Evolutionary conservation across 495 filamentous ascomycete species (phyloP), one percentile per base, ranked within the genome.

Genomic region (Aspergillus asperescens): DNA sequence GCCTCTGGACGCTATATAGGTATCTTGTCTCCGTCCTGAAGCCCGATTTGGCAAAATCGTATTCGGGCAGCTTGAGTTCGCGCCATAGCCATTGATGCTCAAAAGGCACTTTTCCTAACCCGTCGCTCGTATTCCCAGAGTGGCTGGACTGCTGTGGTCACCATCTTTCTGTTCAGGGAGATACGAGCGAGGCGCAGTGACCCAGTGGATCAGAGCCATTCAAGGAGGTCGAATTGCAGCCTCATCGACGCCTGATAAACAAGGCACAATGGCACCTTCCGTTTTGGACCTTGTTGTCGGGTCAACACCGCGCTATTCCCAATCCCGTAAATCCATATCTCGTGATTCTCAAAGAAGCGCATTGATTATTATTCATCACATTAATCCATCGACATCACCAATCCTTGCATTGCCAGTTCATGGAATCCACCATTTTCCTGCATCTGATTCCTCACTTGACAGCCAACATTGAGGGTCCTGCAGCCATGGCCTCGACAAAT

Each of bases 401-500:
- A 27, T 52, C 55, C 51, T 54, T 54, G 51, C 51, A 39, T 54
- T 18, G 24, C 25, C 18, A 25, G 34, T 7, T 34, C 23, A 38
- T 23, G 1, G 38, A 53, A 39, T 45, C 25, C 29, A 44, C 38
- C 39, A 32, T 13, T 15, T 18, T 44, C 23, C 44, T 45, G 31
- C 39, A 49, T n/a, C 24, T 19, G 35, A 19, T 24, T 45, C 15
- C 28, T 18, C 4, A 35, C 2, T 23, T 39, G 28, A 20, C 25
- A 32, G 41, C 7, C 37, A 43, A 43, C 23, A 46, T 34, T 34
- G 41, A 44, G 42, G 45, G 38, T 40, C n/a, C 56, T 41, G 60
- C 60, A 58, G 54, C 27, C 28, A 74, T 74, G 67, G 63, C 61
- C 13, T 55, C 63, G 54, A 48, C 72, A 37, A 79, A 75, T 65